Percentiles rank a stretch among this genome's conserved stretches.
Conservation (phyloP, 176 grass and related monocot genomes). For the Carex pumila region DNA sequence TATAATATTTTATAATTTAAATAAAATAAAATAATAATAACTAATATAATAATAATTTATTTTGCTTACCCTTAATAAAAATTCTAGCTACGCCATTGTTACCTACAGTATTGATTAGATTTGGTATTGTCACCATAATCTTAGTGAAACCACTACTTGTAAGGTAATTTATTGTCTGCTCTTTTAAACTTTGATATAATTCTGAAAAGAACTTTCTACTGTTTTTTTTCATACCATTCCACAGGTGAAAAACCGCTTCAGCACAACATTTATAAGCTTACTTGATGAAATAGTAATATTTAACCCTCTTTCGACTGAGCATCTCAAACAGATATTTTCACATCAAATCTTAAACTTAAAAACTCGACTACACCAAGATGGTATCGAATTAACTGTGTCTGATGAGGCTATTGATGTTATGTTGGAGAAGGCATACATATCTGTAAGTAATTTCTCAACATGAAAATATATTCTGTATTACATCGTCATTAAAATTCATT, state of each 20-base stretch:
- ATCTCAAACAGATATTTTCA: constrained; percentile 19
- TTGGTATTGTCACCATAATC: not conserved
- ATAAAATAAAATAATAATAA: too few species aligned
- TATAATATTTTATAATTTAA: too few species aligned
- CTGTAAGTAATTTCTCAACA: constrained; percentile 9
- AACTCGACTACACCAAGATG: constrained; percentile 11
- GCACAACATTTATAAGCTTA: not conserved
- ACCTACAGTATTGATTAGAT: not conserved
- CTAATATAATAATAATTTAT: too few species aligned
- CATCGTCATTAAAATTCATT: not conserved
- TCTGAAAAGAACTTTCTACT: not conserved
- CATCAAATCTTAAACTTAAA: constrained; percentile 7
- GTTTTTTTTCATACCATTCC: not conserved
- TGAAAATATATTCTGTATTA: not conserved
- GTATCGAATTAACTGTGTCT: not conserved
- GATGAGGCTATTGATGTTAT: constrained; percentile 10
- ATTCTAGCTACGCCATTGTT: too few species aligned
- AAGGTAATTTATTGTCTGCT: not conserved
- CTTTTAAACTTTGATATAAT: not conserved
- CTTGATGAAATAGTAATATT: constrained; percentile 18
- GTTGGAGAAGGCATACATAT: not conserved
- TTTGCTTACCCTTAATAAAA: too few species aligned
- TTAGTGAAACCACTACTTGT: not conserved
- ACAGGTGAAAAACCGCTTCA: not conserved
- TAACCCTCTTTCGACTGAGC: constrained; percentile 5